Evolutionary conservation across 768 basidiomycete species (phyloP).

Genomic region (Kwoniella sp.): DNA sequence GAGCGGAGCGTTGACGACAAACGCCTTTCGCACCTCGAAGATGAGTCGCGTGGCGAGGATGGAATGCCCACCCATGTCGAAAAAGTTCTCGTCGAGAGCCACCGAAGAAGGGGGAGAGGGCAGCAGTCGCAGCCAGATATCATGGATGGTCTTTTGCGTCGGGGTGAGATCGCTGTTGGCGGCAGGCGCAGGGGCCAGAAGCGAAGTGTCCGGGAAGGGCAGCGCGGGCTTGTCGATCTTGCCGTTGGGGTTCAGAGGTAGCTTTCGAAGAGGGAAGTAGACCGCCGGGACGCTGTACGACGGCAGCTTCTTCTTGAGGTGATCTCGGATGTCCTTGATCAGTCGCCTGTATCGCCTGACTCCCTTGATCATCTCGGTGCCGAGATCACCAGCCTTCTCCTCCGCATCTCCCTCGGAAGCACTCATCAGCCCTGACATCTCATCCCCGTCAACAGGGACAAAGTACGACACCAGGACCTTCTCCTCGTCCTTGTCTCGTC

Average conservation of each 20-base stretch:
- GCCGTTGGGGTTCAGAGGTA: conserved; percentile 98
- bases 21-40: conserved; percentile 89
- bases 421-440: conserved; percentile 62
- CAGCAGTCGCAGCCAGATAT: conserved; percentile 78
- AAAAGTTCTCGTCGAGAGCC: conserved; percentile 89
- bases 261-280: conserved; percentile 86
- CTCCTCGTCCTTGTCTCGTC: conserved; percentile 97
- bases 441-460: conserved; percentile 70
- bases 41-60: conserved; percentile 95
- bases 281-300: conserved; percentile 92
- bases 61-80: conserved; percentile 96
- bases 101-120: conserved; percentile 72
- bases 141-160: conserved; percentile 73
- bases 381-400: conserved; percentile 55
- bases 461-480: conserved; percentile 97
- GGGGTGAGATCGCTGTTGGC: conserved; percentile 55
- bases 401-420: conserved; percentile 37
- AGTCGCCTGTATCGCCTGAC: conserved; percentile 76
- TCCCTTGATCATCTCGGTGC: conserved; percentile 65
- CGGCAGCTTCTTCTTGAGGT: conserved; percentile 94
- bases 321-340: conserved; percentile 88
- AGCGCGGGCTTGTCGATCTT: conserved; percentile 98
- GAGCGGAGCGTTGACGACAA: conserved; percentile 84
- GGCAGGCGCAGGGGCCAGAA: conserved; percentile 54
- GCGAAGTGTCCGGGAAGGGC: conserved; percentile 95